Percentiles rank a stretch among this genome's conserved stretches.
phyloP scores from a whole-genome alignment of 1,139 yeast genomes.

The Blastobotrys ciferrii region DNA sequence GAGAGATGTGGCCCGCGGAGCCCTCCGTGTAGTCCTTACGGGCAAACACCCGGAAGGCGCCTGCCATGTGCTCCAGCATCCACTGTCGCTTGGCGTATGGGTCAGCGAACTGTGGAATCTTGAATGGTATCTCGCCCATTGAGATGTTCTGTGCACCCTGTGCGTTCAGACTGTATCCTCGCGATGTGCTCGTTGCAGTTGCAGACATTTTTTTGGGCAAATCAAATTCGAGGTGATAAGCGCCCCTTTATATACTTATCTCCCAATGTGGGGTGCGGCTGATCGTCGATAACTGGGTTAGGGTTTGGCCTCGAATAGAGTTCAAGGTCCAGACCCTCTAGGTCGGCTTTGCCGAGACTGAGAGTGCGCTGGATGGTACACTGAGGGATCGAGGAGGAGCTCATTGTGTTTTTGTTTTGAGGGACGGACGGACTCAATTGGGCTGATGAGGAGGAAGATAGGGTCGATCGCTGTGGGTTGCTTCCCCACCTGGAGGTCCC shows the following conservation, averaged over 20 bases:
- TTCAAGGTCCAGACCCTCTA: too few species aligned
- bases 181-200: not conserved
- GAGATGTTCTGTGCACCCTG: constrained; percentile 18
- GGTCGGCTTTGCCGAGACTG: too few species aligned
- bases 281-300: too few species aligned
- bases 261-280: too few species aligned
- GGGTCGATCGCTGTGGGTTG: too few species aligned
- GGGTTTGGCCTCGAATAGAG: too few species aligned
- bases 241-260: not conserved
- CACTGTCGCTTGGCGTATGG: constrained; percentile 55
- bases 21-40: constrained; percentile 76
- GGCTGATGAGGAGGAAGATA: too few species aligned
- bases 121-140: constrained; percentile 29
- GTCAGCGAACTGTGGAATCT: constrained; percentile 52
- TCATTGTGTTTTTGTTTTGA: too few species aligned
- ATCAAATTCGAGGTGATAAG: not conserved
- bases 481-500: too few species aligned
- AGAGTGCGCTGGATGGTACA: too few species aligned
- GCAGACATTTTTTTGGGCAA: not conserved
- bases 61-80: constrained; percentile 75
- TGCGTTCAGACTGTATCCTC: constrained; percentile 1
- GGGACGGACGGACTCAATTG: too few species aligned
- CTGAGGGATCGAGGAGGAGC: too few species aligned
- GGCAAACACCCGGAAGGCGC: constrained; percentile 75
- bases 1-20: constrained; percentile 75